phyloP scores from a whole-genome alignment of 2,329 filamentous ascomycete genomes.

The Phoma sp. region DNA sequence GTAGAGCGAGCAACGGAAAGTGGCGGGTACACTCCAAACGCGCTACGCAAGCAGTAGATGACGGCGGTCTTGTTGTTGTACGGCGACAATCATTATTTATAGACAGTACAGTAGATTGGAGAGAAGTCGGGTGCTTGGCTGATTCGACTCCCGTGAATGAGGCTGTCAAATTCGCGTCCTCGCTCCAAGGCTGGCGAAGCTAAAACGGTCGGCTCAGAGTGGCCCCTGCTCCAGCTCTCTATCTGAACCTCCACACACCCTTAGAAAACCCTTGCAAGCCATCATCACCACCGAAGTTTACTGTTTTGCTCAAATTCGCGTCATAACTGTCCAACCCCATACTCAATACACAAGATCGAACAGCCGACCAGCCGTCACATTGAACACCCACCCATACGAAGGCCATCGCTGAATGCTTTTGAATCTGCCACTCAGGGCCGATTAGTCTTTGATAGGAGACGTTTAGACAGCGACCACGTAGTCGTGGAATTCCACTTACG shows the following conservation, averaged over 20 bases:
- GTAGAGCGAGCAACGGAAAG: neutral
- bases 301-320: too few species aligned
- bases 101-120: neutral
- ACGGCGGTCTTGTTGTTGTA: neutral
- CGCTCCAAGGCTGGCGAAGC: neutral
- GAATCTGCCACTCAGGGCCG: slow-evolving; percentile 4
- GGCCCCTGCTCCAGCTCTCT: neutral
- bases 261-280: neutral
- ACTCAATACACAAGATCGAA: too few species aligned
- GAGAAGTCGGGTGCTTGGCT: neutral
- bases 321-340: too few species aligned
- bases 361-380: too few species aligned
- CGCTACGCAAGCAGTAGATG: neutral
- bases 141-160: too few species aligned
- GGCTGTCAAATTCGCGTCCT: neutral
- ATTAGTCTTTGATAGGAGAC: neutral
- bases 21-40: neutral
- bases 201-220: neutral
- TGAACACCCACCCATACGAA: too few species aligned
- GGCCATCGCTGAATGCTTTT: neutral
- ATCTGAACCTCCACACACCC: neutral
- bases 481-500: neutral
- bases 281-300: too few species aligned
- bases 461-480: neutral
- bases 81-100: neutral